A percentile compares a stretch with the other conserved stretches of the same genome.
phyloP scores from a whole-genome alignment of 129 eudicot species.

The Pittosporum tobira region DNA sequence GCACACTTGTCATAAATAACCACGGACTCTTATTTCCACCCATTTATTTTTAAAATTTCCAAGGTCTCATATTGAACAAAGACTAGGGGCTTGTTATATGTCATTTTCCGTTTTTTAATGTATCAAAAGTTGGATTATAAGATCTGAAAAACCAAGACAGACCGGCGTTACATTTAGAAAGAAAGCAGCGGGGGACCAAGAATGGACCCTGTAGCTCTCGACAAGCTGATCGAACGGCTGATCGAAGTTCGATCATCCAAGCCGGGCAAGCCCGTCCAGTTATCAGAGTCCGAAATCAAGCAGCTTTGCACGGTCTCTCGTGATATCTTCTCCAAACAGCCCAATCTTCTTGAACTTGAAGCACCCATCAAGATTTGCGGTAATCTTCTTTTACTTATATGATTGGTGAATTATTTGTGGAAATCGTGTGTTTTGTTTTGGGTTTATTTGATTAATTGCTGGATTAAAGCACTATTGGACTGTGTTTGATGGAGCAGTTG shows the following conservation, averaged over 20 bases:
- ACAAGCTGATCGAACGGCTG: constrained; percentile 67
- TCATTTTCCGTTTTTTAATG: no score
- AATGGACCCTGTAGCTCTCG: constrained; percentile 61
- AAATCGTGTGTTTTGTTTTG: no score
- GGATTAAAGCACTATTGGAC: no score
- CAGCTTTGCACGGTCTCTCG: constrained; percentile 82
- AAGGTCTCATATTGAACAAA: no score
- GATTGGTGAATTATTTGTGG: neutral
- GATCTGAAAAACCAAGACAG: constrained; percentile 7
- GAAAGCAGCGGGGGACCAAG: constrained; percentile 3
- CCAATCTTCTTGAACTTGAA: constrained; percentile 93
- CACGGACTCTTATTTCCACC: no score
- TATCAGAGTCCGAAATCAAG: constrained; percentile 81
- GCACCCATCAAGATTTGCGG: constrained; percentile 99
- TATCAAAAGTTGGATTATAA: neutral
- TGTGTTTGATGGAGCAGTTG: no score
- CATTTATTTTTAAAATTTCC: no score
- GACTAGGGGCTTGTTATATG: no score
- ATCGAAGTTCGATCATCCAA: constrained; percentile 72
- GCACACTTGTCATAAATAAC: no score
- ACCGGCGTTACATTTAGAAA: neutral
- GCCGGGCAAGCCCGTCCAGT: constrained; percentile 80
- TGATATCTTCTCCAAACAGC: constrained; percentile 72
- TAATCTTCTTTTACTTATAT: constrained; percentile 9
- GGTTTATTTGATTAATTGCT: no score